These are phyloP conservation scores for Puccinia triticina DNA, from an alignment of 1,284 basidiomycete species.

Conservation along the genomic window DNA sequence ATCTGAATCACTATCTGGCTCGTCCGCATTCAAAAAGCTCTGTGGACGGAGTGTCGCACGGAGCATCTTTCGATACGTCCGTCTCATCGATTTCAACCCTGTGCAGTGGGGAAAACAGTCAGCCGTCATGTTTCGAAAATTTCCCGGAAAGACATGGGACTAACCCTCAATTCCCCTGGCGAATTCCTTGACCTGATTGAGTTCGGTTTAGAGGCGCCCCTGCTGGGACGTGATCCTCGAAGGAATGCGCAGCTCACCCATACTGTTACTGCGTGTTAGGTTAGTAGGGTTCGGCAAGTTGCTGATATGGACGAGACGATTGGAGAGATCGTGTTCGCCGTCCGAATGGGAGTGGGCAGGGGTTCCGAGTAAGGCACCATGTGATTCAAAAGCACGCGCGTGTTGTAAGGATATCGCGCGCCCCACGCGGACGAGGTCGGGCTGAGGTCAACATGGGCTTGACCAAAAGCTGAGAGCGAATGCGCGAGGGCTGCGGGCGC, in stretches of 20 bases:
- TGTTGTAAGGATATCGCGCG: background rate
- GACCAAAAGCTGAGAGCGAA: too few relatives aligned
- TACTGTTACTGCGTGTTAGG: conserved; percentile 50
- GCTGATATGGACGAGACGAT: conserved; percentile 1
- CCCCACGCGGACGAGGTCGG: conserved; percentile 6
- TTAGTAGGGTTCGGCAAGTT: background rate
- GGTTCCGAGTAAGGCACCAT: conserved; percentile 21
- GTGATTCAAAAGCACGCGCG: background rate
- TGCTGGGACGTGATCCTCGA: conserved; percentile 46
- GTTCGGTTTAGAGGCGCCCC: conserved; percentile 41
- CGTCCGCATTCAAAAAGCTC: conserved; percentile 13
- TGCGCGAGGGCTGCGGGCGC: too few relatives aligned
- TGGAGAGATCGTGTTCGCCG: conserved; percentile 23
- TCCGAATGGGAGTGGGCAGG: background rate
- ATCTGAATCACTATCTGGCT: conserved; percentile 37
- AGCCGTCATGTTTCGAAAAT: background rate
- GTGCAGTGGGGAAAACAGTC: background rate
- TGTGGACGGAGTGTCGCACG: conserved; percentile 11
- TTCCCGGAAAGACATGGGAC: background rate
- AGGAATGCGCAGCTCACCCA: conserved; percentile 51
- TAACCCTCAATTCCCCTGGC: conserved; percentile 48
- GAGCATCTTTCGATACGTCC: conserved; percentile 38
- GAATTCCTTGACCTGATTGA: conserved; percentile 51
- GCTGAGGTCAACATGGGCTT: too few relatives aligned
- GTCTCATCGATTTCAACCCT: conserved; percentile 49